phyloP scores from a whole-genome alignment of 805 yeast species.

The Pichia eremophila region DNA sequence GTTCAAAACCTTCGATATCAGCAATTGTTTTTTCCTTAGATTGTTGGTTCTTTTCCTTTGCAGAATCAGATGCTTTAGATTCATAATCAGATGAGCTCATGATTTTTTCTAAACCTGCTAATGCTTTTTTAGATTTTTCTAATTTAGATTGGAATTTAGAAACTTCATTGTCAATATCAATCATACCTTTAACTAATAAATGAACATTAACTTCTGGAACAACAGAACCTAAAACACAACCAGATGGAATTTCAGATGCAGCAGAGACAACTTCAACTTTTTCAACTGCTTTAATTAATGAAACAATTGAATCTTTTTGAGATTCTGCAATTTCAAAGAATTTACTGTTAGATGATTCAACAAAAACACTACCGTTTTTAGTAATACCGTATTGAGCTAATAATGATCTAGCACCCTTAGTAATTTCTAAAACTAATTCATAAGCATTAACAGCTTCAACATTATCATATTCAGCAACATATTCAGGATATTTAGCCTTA shows the following conservation, averaged over 20 bases:
- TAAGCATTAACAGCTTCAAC: slow-evolving; percentile 62
- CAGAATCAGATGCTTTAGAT: slow-evolving; percentile 74
- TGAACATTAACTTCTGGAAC: slow-evolving; percentile 78
- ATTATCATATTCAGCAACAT: slow-evolving; percentile 51
- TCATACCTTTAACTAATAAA: slow-evolving; percentile 86
- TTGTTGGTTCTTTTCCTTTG: slow-evolving; percentile 63
- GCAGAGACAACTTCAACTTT: slow-evolving; percentile 54
- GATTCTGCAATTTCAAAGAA: slow-evolving; percentile 44
- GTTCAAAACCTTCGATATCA: slow-evolving; percentile 82
- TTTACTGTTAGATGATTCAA: slow-evolving; percentile 52
- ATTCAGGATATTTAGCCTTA: slow-evolving; percentile 71
- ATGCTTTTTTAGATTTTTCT: slow-evolving; percentile 49
- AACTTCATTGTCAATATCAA: slow-evolving; percentile 88
- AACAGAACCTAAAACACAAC: slow-evolving; percentile 81
- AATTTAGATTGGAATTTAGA: slow-evolving; percentile 73
- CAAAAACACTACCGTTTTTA: slow-evolving; percentile 78
- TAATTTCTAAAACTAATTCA: slow-evolving; percentile 74
- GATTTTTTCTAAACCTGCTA: slow-evolving; percentile 58
- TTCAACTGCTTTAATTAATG: slow-evolving; percentile 86
- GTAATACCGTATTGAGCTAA: slow-evolving; percentile 82
- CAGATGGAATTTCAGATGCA: slow-evolving; percentile 62
- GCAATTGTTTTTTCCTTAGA: slow-evolving; percentile 66
- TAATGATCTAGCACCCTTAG: slow-evolving; percentile 86
- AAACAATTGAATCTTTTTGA: slow-evolving; percentile 80
- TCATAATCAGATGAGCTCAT: slow-evolving; percentile 69